Percentiles rank a stretch among this genome's conserved stretches.
phyloP scores from a whole-genome alignment of 768 basidiomycete genomes.

The Auricularia cornea region DNA sequence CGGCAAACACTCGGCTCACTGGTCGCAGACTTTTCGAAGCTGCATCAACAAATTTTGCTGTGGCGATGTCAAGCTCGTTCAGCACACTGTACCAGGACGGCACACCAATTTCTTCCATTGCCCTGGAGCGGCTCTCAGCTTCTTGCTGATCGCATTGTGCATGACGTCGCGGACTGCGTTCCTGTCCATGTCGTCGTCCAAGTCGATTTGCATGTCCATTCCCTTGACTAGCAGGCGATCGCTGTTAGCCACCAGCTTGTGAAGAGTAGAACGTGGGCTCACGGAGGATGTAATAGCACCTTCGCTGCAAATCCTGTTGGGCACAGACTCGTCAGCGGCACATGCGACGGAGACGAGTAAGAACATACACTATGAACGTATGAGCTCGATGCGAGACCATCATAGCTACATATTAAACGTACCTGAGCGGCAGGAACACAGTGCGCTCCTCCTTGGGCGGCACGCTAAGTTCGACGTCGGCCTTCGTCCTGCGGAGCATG shows the following conservation, averaged over 20 bases:
- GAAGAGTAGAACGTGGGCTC: background rate
- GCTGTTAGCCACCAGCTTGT: background rate
- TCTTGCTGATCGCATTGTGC: background rate
- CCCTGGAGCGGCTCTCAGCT: background rate
- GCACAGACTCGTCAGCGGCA: no score
- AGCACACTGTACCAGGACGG: background rate
- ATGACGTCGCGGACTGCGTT: background rate
- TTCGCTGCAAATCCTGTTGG: background rate
- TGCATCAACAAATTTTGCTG: constrained; percentile 54
- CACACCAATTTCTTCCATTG: background rate
- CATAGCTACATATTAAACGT: no score
- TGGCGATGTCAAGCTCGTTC: background rate
- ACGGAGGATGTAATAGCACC: background rate
- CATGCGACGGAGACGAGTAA: no score
- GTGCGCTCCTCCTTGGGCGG: constrained; percentile 52
- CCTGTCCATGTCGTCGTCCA: background rate
- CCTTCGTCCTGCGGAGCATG: constrained; percentile 58
- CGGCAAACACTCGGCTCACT: constrained; percentile 23
- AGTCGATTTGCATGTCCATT: background rate
- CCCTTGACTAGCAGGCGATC: background rate
- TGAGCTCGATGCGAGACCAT: no score
- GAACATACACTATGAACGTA: no score
- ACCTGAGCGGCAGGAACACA: constrained; percentile 34
- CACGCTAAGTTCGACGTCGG: constrained; percentile 37
- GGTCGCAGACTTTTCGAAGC: constrained; percentile 61